Evolutionary conservation across 768 basidiomycete genomes (phyloP), one percentile per base, ranked within the genome.

Genomic region (Gloeophyllum trabeum): DNA sequence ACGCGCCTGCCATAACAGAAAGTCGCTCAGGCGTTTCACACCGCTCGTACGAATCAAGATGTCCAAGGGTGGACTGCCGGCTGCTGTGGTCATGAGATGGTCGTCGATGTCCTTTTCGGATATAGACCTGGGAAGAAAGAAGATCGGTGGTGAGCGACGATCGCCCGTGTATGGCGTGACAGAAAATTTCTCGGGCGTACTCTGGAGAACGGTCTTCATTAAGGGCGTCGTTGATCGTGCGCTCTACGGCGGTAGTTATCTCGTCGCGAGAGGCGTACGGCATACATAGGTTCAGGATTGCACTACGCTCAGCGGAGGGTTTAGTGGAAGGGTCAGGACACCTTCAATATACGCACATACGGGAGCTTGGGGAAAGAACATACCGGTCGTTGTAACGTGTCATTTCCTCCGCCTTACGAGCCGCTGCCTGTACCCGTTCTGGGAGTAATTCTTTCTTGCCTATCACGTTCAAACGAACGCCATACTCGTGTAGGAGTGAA

Each of bases 231-330:
- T 61, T 60, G 30, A 78, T 65, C 26, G 64, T 65, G 1, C 64
- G 60, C 46, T 78, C 65, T 2, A 97, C 73, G 0, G 94, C 87
- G 0, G 76, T 75, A 2, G 86, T 73, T 10, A 98, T 92, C 59
- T 99, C 96, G 54, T 99, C 88, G 22, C 83, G 74, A 2, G 92
- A 84, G 4, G 90, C 71, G 54, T 97, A 99, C 0, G 94, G 82
- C 70, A 92, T 89, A 62, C 87, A 90, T 4, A 98, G 65, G 54
- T 98, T 97, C 25, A 98, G 68, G 21, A 93, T 81, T 1, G 86
- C 79, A 24, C 93, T 97, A 43, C 14, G 6, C 7, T 20, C 13
- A 35, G 24, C 30, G 14, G 39, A 18, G 24, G 45, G 20, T 20
- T 20, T 6, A 20, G 24, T 22, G 5, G 3, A 21, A 16, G 42